These are phyloP conservation scores for Alternaria viburni DNA, from an alignment of 2,329 filamentous ascomycete species.

Conservation along the genomic window DNA sequence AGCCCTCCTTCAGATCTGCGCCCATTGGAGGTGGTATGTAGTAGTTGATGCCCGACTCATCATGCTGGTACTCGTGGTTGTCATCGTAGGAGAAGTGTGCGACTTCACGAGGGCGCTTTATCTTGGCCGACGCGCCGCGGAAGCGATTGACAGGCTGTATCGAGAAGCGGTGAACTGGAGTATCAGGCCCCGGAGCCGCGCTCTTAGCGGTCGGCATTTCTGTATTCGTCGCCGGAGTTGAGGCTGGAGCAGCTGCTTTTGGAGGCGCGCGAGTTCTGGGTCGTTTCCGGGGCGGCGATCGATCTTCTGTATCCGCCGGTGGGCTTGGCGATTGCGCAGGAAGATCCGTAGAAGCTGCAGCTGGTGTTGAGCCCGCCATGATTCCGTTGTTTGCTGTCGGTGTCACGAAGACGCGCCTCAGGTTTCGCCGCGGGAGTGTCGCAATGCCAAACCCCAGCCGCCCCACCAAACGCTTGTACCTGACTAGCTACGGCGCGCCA, in stretches of 20 bases:
- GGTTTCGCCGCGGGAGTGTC: constrained; percentile 4
- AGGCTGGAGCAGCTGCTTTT: constrained; percentile 18
- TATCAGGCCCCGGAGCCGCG: background rate
- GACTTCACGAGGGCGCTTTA: constrained; percentile 71
- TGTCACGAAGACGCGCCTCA: background rate
- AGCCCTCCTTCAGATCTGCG: constrained; percentile 78
- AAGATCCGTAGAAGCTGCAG: constrained; percentile 1
- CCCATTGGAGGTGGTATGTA: constrained; percentile 80
- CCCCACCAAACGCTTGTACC: constrained; percentile 7
- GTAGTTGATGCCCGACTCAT: constrained; percentile 81
- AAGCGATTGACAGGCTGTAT: constrained; percentile 44
- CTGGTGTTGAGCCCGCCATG: too few species aligned
- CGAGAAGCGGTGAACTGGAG: constrained; percentile 27
- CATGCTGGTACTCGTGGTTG: constrained; percentile 75
- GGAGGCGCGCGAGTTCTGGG: constrained; percentile 45
- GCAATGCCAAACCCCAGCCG: background rate
- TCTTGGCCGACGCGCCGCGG: constrained; percentile 41
- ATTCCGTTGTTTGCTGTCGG: background rate
- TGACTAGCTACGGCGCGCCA: constrained; percentile 17
- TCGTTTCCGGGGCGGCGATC: constrained; percentile 37
- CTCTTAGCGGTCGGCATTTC: background rate
- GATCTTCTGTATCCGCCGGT: constrained; percentile 12
- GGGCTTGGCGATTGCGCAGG: constrained; percentile 10
- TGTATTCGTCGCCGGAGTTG: background rate
- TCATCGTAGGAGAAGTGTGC: constrained; percentile 93